Base-by-base conservation (phyloP, 192 early-diverging fungal genomes). In the Pilobolus umbonatus region DNA sequence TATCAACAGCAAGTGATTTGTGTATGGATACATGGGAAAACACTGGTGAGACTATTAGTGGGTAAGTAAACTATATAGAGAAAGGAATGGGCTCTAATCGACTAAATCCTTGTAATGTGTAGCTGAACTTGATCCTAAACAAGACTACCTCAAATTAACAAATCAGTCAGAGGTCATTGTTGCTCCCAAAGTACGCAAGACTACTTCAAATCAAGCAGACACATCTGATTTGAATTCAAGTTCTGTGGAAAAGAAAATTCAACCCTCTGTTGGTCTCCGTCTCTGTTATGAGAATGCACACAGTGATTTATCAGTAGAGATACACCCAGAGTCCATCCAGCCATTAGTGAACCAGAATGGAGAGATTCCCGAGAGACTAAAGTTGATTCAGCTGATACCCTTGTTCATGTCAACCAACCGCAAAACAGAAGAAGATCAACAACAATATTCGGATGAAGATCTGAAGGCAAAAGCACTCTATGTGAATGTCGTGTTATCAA, bases 101-200 rank as follows among this genome's bases (percentile, higher is more conserved):
- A 40, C 24, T 24, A 4, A 39, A 17, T 19, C 1, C 14, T 32
- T 19, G 3, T 35, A 28, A 10, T 10, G 38, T 29, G 5, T 64
- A 82, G 81, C 72, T 12, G 79, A 82, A 65, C 66, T 78, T 17
- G 71, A 70, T 64, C 85, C 89, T 0, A 46, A 55, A 6, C 59
- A 73, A 0, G 62, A 48, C 2, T 80, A 72, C 48, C 68, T 77
- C 0, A 74, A 84, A 64, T 69, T 92, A 5, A 78, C 73, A 8
- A 80, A 81, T 22, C 84, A 84, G 62, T 68, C 81, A 7, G 88
- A 92, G 57, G 77, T 92, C 35, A 75, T 77, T 50, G 88, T 92
- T 12, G 84, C 86, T 10, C 88, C 89, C 21, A 89, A 83, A 60
- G 72, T 83, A 44, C 75, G 87, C 34, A 66, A 70, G 46, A 55